Evolutionary conservation across 1,284 basidiomycete genomes (phyloP).

Genomic region (Pseudozyma hubeiensis): DNA sequence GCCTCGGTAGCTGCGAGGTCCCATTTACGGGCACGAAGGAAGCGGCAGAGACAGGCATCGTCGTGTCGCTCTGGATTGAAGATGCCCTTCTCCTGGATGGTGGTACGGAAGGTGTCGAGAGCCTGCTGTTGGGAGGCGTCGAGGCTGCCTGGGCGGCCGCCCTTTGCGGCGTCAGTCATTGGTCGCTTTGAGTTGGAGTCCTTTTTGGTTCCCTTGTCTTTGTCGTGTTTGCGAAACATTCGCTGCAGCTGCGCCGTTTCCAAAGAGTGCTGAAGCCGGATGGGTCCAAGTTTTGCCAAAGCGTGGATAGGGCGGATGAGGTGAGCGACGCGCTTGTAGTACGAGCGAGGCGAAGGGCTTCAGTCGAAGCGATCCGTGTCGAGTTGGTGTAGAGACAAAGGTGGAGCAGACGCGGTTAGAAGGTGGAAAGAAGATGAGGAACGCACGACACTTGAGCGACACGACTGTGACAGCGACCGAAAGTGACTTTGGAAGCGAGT

Average conservation of each 20-base stretch:
- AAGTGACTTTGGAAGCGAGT: background rate
- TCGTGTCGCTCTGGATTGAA: conserved; percentile 65
- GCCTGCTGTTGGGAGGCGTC: conserved; percentile 61
- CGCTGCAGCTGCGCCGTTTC: conserved; percentile 7
- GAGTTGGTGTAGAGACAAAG: background rate
- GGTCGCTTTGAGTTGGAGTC: conserved; percentile 20
- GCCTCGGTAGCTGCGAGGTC: conserved; percentile 83
- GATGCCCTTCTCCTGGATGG: conserved; percentile 61
- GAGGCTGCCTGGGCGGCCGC: conserved; percentile 63
- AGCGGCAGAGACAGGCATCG: conserved; percentile 71
- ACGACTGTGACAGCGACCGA: too few species aligned
- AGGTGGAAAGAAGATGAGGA: background rate
- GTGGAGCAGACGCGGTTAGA: background rate
- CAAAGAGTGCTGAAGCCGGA: background rate
- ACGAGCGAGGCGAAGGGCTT: background rate
- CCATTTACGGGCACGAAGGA: conserved; percentile 92
- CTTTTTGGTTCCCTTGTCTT: conserved; percentile 58
- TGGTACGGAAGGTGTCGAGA: conserved; percentile 57
- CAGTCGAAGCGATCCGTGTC: background rate
- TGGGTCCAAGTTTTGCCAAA: background rate
- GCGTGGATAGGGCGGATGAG: background rate
- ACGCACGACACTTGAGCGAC: background rate
- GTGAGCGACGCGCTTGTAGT: too few species aligned
- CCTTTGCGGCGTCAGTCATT: conserved; percentile 40
- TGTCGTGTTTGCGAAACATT: conserved; percentile 52